These are phyloP conservation scores for Phycomyces nitens DNA, from an alignment of 192 early-diverging fungal genomes.

Conservation along the genomic window DNA sequence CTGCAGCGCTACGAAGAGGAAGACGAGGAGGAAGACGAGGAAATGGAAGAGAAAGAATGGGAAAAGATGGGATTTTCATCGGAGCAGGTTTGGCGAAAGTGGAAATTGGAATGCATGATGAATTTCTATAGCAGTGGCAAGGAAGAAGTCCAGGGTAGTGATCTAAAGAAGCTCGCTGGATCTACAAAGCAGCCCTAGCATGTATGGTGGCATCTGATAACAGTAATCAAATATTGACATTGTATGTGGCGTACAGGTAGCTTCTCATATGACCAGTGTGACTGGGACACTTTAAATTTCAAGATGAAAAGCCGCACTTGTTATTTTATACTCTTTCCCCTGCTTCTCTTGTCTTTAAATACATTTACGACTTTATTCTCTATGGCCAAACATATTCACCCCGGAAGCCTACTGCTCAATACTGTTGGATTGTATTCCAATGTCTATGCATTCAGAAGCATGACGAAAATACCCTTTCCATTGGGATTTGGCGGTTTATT, in stretches of 20 bases:
- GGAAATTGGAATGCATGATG: conserved; percentile 37
- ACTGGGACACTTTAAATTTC: background rate
- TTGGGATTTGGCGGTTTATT: background rate
- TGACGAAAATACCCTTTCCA: background rate
- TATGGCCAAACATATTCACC: no score
- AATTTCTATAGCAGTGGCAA: conserved; percentile 36
- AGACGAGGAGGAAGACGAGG: conserved; percentile 14
- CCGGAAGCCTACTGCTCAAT: background rate
- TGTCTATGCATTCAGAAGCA: background rate
- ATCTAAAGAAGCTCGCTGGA: conserved; percentile 27
- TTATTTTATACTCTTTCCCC: background rate
- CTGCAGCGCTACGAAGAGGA: conserved; percentile 12
- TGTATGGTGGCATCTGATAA: background rate
- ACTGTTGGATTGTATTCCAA: background rate
- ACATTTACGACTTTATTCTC: background rate
- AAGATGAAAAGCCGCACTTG: background rate
- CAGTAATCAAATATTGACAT: background rate
- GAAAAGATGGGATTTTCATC: conserved; percentile 30
- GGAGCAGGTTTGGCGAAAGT: conserved; percentile 31
- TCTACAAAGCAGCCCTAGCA: background rate
- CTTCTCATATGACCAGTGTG: background rate
- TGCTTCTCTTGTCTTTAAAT: background rate
- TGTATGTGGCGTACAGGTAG: background rate
- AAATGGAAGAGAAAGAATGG: conserved; percentile 22
- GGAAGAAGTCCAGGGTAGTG: conserved; percentile 27